Evolutionary conservation across 768 basidiomycete species (phyloP).

Genomic region (Russula brevipes): DNA sequence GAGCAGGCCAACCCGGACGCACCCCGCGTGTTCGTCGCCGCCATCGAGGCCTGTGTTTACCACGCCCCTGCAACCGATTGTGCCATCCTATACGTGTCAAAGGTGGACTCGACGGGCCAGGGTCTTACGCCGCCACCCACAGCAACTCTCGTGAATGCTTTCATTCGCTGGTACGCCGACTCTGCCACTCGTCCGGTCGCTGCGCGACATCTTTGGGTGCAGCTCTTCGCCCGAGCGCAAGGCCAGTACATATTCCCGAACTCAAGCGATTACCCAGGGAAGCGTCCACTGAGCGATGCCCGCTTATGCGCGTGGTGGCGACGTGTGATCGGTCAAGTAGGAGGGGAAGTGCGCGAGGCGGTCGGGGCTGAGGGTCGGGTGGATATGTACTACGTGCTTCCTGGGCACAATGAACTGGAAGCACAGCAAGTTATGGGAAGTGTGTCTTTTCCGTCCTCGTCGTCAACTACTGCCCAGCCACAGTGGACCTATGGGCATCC

Average conservation of each 20-base stretch:
- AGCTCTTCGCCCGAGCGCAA: conserved; percentile 65
- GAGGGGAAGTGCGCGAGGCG: not conserved
- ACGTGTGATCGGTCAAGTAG: conserved; percentile 47
- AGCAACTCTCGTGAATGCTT: conserved; percentile 55
- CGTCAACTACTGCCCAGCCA: conserved; percentile 21
- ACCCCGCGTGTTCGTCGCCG: conserved; percentile 62
- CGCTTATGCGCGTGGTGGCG: conserved; percentile 94
- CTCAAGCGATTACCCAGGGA: conserved; percentile 61
- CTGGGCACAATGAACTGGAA: conserved; percentile 64
- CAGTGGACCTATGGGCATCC: conserved; percentile 79
- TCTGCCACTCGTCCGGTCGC: conserved; percentile 31
- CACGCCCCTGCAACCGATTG: conserved; percentile 15
- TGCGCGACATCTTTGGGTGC: conserved; percentile 15
- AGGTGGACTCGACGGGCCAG: conserved; percentile 91
- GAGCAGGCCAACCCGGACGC: conserved; percentile 49
- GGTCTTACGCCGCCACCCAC: conserved; percentile 61
- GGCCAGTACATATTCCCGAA: conserved; percentile 92
- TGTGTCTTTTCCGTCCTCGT: conserved; percentile 28
- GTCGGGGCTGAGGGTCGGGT: conserved; percentile 30
- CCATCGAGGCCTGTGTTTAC: conserved; percentile 48
- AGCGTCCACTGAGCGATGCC: conserved; percentile 70
- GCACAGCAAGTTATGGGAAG: conserved; percentile 53
- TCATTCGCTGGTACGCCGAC: conserved; percentile 39
- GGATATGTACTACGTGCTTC: conserved; percentile 58
- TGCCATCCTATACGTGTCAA: conserved; percentile 65